Base-by-base conservation (phyloP, 495 filamentous ascomycete species). In the Darksidea phi region DNA sequence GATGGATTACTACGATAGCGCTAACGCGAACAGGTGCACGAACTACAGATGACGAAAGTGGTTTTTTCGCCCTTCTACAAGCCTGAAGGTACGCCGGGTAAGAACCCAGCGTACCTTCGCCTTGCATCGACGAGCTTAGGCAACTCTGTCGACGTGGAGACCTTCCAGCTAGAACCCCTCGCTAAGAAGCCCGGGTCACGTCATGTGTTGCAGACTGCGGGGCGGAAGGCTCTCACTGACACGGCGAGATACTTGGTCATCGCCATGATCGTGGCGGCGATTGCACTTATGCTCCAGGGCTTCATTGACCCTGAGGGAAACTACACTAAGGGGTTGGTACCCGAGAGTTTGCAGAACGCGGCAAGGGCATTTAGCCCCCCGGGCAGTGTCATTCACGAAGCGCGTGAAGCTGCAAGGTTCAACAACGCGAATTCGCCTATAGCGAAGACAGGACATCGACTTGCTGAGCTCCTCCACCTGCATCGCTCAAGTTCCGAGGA, bases 101-200 rank as follows among this genome's bases (percentile, higher is more conserved):
- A 75, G 48, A 49, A 59, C 26, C 37, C 57, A 45, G 55, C 56
- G 58, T 80, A 84, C 61, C 72, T 96, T 59, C 91, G 89, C 66
- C 80, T 98, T 6, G 92, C 91, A 17, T 94, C 89, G 48, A 86
- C 89, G 47, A 89, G 87, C 61, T 85, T 95, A 71, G 89, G 86
- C 56, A 93, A 91, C 72, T 92, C 88, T 8, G 82, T 91, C 45
- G 85, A 91, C 46, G 87, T 96, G 34, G 90, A 96, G 74, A 88
- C 88, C 20, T 76, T 97, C 61, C 85, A 89, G 0, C 83, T 98
- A 17, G 82, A 81, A 17, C 61, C 77, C 71, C 49, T 72, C 66
- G 61, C 75, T 65, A 38, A 66, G 64, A 38, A 81, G 75, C 58
- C 75, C 71, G 59, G 77, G 73, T 25, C 78, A 77, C 86, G 89